Evolutionary conservation across 192 early-diverging fungal genomes (phyloP), one percentile per base, ranked within the genome.

Genomic region (Mortierella hygrophila): DNA sequence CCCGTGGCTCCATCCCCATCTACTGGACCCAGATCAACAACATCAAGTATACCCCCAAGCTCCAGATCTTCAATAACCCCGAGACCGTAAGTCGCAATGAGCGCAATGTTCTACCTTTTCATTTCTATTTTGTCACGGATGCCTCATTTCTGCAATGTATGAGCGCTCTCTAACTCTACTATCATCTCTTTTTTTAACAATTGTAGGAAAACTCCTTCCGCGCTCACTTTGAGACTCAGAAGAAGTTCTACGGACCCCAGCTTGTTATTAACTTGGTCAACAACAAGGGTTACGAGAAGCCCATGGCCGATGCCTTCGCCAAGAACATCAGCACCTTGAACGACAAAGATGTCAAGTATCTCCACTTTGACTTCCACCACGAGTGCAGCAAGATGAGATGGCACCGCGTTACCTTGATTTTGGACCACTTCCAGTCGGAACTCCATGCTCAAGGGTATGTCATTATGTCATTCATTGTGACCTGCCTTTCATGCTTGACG

Each of bases 321-420:
- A 88, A 93, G 69, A 87, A 92, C 6, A 93, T 97, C 29, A 85
- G 90, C 42, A 82, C 90, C 73, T 78, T 92, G 74, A 92, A 93
- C 57, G 93, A 91, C 77, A 90, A 91, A 26, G 90, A 89, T 35
- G 38, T 92, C 47, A 90, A 90, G 79, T 97, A 99, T 80, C 94
- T 90, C 77, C 97, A 98, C 81, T 99, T 98, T 93, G 99, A 99
- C 85, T 99, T 99, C 87, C 99, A 99, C 85, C 90, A 96, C 49
- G 97, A 99, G 88, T 99, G 98, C 89, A 93, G 95, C 78, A 97
- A 97, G 75, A 97, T 99, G 97, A 93, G 94, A 52, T 99, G 97
- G 96, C 91, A 97, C 88, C 93, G 97, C 40, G 94, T 99, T 70
- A 91, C 94, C 16, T 79, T 97, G 23, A 90, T 99, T 49, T 78